Evolutionary conservation across 2,329 filamentous ascomycete species (phyloP), one percentile per base, ranked within the genome.

Genomic region (Botrytis squamosa): DNA sequence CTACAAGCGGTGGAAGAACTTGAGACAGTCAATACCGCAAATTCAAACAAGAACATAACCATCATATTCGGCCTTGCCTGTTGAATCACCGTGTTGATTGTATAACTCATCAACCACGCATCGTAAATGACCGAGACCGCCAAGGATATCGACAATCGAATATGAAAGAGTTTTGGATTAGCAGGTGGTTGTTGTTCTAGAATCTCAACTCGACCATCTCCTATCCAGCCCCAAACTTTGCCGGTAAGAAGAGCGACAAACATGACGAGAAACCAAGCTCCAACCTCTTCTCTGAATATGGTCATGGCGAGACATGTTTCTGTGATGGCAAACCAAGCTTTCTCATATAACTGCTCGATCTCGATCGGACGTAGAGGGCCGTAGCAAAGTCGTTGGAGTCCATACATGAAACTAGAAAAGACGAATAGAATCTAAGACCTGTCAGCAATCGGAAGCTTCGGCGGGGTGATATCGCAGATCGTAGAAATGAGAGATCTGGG

Each of bases 1-100:
- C 95, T 90, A 72, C 90, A 86, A 2, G 89, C 87, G 0, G 94
- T 97, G 66, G 95, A 94, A 70, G 90, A 86, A 0, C 95, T 97
- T 70, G 91, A 91, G 16, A 97, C 91, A 3, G 90, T 87, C 75
- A 98, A 85, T 62, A 99, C 91, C 55, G 95, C 95, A 81, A 98
- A 98, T 82, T 99, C 96, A 79, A 99, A 99, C 9, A 97, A 90
- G 80, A 99, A 99, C 94, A 99, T 98, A 76, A 99, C 94, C 94
- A 98, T 99, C 93, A 99, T 98, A 74, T 97, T 96, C 0, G 95
- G 94, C n/a, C 92, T 88, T 3, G 95, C 93, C 81, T 97, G 91
- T 74, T 93, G 90, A 68, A 98, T 90, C 46, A 98, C 95, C 0
- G 92, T 93, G 42, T 90, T 89, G 75, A 97, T 87, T 74, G 92